Evolutionary conservation across 371 early-diverging fungal species (phyloP).

Genomic region (Syncephalastrum racemosum): DNA sequence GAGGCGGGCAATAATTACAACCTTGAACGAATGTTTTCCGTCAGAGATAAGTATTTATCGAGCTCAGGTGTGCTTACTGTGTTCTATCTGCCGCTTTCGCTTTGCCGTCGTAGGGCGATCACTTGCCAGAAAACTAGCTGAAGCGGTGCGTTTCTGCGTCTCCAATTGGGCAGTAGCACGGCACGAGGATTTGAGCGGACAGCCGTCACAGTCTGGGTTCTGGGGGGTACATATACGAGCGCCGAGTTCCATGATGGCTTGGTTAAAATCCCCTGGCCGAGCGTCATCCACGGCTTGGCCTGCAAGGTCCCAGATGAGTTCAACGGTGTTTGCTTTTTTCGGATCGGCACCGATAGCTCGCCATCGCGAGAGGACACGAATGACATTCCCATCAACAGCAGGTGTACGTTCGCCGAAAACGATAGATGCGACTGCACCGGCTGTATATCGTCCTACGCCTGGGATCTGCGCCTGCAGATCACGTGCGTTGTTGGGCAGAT

Average conservation of each 20-base stretch:
- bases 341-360: conserved; percentile 74
- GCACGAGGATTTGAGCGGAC: conserved; percentile 67
- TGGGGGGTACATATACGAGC: conserved; percentile 78
- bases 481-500: conserved; percentile 58
- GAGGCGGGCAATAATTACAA: conserved; percentile 32
- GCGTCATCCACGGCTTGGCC: conserved; percentile 49
- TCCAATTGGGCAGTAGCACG: conserved; percentile 54
- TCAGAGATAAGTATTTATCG: neutral
- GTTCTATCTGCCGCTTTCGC: conserved; percentile 26
- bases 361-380: conserved; percentile 71
- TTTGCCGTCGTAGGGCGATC: conserved; percentile 12
- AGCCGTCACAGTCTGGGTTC: conserved; percentile 65
- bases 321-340: conserved; percentile 58
- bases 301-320: conserved; percentile 68
- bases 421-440: conserved; percentile 75
- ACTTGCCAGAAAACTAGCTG: conserved; percentile 16
- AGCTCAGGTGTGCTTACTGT: conserved; percentile 16
- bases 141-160: conserved; percentile 5
- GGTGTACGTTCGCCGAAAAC: conserved; percentile 66
- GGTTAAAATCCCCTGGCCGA: conserved; percentile 81
- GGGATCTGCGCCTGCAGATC: conserved; percentile 65
- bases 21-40: conserved; percentile 14
- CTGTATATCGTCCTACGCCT: conserved; percentile 71
- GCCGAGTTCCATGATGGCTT: conserved; percentile 85
- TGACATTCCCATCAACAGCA: conserved; percentile 84